phyloP scores from a whole-genome alignment of 129 eudicot genomes.

The Saussurea involucrata region DNA sequence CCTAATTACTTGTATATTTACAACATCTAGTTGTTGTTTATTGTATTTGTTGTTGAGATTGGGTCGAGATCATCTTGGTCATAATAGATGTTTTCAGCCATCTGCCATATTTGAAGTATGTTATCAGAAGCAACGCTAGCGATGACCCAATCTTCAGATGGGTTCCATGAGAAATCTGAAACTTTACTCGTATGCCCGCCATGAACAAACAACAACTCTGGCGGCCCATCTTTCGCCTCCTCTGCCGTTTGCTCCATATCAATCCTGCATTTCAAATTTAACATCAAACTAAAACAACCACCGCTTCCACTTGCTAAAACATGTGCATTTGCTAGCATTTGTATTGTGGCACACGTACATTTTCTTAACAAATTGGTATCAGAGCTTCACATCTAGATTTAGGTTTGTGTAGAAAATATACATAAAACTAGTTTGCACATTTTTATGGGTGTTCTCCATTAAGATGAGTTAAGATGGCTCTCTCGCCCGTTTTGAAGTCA shows the following conservation, averaged over 20 bases:
- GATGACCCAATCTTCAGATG: slow-evolving; percentile 74
- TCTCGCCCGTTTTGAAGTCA: no score
- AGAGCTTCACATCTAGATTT: no score
- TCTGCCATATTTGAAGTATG: slow-evolving; percentile 77
- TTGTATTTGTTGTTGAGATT: background rate
- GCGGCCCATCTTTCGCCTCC: slow-evolving; percentile 85
- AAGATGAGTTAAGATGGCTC: no score
- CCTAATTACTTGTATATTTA: background rate
- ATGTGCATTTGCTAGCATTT: no score
- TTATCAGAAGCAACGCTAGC: slow-evolving; percentile 78
- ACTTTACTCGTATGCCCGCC: slow-evolving; percentile 80
- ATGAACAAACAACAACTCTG: slow-evolving; percentile 68
- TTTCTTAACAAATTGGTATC: no score
- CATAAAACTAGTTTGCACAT: no score
- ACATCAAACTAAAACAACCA: background rate
- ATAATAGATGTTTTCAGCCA: slow-evolving; percentile 78
- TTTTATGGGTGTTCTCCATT: no score
- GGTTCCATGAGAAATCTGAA: slow-evolving; percentile 83
- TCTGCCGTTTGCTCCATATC: slow-evolving; percentile 64
- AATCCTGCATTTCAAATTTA: slow-evolving; percentile 30
- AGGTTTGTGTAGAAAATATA: no score
- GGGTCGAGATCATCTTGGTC: slow-evolving; percentile 57
- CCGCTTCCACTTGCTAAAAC: background rate
- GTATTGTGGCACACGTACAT: no score
- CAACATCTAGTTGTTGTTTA: background rate